phyloP scores from a whole-genome alignment of 208 protist species.

The Trypanosomatidae sp. region DNA sequence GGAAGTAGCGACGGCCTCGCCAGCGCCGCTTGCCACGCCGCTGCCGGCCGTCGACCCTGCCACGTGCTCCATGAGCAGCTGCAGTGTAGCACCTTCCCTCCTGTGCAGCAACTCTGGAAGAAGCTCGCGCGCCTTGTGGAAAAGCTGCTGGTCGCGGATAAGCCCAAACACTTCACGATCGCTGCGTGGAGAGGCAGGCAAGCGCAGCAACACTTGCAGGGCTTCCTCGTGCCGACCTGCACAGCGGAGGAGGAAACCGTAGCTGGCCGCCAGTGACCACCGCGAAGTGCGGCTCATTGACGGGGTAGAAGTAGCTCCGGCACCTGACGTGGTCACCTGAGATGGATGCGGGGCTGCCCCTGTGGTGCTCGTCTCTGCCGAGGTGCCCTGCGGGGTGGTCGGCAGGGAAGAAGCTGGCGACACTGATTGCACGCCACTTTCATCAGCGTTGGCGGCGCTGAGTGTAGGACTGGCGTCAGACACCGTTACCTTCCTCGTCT shows the following conservation, averaged over 20 bases:
- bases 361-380: neutral
- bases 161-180: slow-evolving; percentile 26
- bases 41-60: neutral
- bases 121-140: slow-evolving; percentile 36
- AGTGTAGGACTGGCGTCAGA: neutral
- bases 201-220: slow-evolving; percentile 54
- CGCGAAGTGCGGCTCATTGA: slow-evolving; percentile 30
- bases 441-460: neutral
- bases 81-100: slow-evolving; percentile 43
- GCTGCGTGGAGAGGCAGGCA: slow-evolving; percentile 33
- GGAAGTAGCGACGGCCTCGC: neutral
- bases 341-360: neutral
- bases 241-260: slow-evolving; percentile 52
- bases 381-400: neutral
- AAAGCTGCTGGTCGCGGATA: slow-evolving; percentile 30
- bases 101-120: slow-evolving; percentile 61
- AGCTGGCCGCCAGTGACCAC: slow-evolving; percentile 47
- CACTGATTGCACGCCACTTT: neutral
- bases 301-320: neutral
- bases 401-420: neutral
- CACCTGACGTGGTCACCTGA: neutral
- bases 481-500: neutral
- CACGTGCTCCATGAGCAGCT: slow-evolving; percentile 53
- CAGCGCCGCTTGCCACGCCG: neutral
- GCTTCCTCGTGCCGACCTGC: slow-evolving; percentile 53